phyloP scores from a whole-genome alignment of 345 rosid species.

The Citrus sp. region DNA sequence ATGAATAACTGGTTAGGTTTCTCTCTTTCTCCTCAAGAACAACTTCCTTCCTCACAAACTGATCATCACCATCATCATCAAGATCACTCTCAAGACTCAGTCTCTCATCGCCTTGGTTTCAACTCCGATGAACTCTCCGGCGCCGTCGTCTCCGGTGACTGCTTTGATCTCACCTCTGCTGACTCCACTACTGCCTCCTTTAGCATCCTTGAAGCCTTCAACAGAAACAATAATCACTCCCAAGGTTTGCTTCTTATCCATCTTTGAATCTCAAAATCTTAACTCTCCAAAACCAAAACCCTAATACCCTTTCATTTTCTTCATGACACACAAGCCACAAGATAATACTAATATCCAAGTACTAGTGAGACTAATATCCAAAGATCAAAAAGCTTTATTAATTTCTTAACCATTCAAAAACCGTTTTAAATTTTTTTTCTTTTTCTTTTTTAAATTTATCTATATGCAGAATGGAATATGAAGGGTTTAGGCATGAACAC shows the following conservation, averaged over 20 bases:
- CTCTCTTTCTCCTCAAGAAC: slow-evolving; percentile 71
- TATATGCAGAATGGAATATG: slow-evolving; percentile 59
- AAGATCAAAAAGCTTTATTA: not conserved
- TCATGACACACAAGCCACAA: not conserved
- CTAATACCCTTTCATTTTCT: slow-evolving; percentile 1
- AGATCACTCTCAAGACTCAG: slow-evolving; percentile 31
- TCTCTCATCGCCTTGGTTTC: slow-evolving; percentile 24
- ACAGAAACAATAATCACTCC: slow-evolving; percentile 43
- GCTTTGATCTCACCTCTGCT: slow-evolving; percentile 44
- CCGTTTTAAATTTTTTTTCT: not conserved
- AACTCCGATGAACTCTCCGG: slow-evolving; percentile 35
- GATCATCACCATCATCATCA: slow-evolving; percentile 23
- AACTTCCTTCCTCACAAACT: slow-evolving; percentile 33
- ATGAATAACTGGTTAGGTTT: slow-evolving; percentile 84
- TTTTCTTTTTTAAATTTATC: not conserved
- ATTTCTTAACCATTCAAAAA: not conserved
- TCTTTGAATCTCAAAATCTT: not conserved
- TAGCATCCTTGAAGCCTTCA: slow-evolving; percentile 62
- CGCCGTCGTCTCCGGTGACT: slow-evolving; percentile 41
- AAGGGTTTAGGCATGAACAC: slow-evolving; percentile 39
- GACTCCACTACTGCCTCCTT: slow-evolving; percentile 43
- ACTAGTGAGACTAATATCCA: not conserved
- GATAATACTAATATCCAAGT: too few species aligned
- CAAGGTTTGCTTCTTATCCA: slow-evolving; percentile 41
- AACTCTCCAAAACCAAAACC: slow-evolving; percentile 18